Evolutionary conservation across 495 filamentous ascomycete genomes (phyloP), one percentile per base, ranked within the genome.

Genomic region (Glonium stellatum): DNA sequence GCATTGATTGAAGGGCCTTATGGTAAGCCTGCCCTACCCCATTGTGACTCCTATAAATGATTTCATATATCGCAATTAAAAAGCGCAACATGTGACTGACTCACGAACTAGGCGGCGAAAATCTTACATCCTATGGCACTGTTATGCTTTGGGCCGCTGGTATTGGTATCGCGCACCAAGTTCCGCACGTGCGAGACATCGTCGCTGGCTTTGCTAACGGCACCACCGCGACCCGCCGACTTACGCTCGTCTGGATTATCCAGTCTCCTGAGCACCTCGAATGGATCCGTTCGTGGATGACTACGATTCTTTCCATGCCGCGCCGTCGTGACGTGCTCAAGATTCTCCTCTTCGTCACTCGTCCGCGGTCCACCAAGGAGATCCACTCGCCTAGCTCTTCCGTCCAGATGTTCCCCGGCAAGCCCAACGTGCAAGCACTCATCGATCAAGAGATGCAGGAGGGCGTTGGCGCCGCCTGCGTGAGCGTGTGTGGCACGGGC

Each of bases 271-370:
- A 95, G 57, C 82, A 92, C 60, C 78, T 96, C 11, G 89, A 95
- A 72, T 98, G 93, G 93, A 89, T 91, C 64, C 80, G 88, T 6
- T 87, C 89, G 13, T 97, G 88, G 88, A 95, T 98, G 88, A 90
- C 90, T 59, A 78, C 80, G 62, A 86, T 97, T 55, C 76, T 97
- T 58, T 79, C 78, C 42, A 85, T 96, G 85, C 84, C 88, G 9
- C 77, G 82, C 47, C 84, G 91, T 2, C 78, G 87, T 22, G 88
- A 92, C 15, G 76, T 95, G 2, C 82, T 97, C 48, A 83, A 84
- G 51, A 85, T 96, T 68, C 83, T 90, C 71, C 80, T 97, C 4
- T 96, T 95, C 72, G 82, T 97, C 55, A 97, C 92, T 1, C 79
- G 88, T 10, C 92, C 92, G 5, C 80, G 85, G 63, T 84, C 80